Evolutionary conservation across 2,329 filamentous ascomycete genomes (phyloP).

Genomic region (Phialophora chinensis): DNA sequence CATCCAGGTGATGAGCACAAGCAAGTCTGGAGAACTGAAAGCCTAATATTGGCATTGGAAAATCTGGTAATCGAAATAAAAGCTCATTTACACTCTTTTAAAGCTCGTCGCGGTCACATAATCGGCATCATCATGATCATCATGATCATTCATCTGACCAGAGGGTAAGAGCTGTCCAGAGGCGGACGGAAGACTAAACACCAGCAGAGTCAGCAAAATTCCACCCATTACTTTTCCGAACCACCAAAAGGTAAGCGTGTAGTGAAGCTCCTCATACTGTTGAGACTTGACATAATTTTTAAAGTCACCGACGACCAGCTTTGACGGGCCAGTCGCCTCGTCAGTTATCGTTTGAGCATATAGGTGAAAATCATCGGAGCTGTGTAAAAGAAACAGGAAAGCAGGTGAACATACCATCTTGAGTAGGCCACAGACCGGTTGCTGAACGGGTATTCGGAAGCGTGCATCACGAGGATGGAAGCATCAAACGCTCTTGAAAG

Average conservation of each 20-base stretch:
- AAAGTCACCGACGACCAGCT: constrained; percentile 36
- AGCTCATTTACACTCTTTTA: not conserved
- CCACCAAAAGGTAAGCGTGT: not conserved
- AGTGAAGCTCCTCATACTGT: constrained; percentile 35
- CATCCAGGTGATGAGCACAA: constrained; percentile 36
- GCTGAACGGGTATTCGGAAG: not conserved
- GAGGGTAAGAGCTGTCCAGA: not conserved
- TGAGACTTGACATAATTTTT: constrained; percentile 38
- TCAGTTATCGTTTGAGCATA: constrained; percentile 36
- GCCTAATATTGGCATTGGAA: constrained; percentile 18
- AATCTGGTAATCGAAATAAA: constrained; percentile 11
- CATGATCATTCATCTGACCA: not conserved
- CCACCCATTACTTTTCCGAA: not conserved
- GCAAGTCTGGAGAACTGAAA: not conserved
- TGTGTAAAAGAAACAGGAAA: constrained; percentile 1
- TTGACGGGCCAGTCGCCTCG: constrained; percentile 35
- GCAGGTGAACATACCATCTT: constrained; percentile 17
- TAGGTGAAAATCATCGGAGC: constrained; percentile 33
- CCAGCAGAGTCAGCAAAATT: not conserved
- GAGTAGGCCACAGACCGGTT: not conserved
- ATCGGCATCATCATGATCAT: not conserved
- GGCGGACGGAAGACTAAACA: not conserved
- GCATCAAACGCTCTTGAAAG: not conserved
- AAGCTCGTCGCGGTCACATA: not conserved
- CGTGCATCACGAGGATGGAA: not conserved